Base-by-base conservation (phyloP, 805 yeast species). In the Barnettozyma siamensis region DNA sequence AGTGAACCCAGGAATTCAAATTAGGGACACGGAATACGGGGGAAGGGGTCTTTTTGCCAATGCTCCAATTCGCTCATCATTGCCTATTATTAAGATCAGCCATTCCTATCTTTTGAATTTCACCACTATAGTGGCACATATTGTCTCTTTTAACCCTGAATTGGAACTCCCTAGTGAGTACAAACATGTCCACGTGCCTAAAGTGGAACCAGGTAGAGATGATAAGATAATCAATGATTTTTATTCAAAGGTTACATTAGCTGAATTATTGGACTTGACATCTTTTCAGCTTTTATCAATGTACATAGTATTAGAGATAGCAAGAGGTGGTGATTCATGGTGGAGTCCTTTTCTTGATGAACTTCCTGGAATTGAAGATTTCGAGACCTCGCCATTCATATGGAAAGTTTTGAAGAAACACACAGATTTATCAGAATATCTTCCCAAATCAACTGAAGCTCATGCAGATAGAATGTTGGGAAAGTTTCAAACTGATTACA, bases 291-390 rank as follows among this genome's bases (percentile, higher is more conserved):
- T 83, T 30, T 49, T 81, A 7, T 51, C 76, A 0, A 50, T 82
- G 41, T 83, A 67, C 49, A 40, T 79, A 3, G 58, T 65, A 5
- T 52, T 75, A 13, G 85, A 79, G 48, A 48, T 41, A 2, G 53
- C 52, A 29, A 57, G 81, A 37, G 59, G 55, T 1, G 33, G 42
- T 1, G 46, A 46, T 3, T 76, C 83, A 1, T 78, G 69, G 53
- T 87, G 94, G 94, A 55, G 58, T 32, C 86, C 87, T 0, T 86
- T 86, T 56, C 58, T 86, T 10, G 69, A 72, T 27, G 72, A 77
- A 48, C 68, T 87, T 43, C 96, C 96, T 0, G 54, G 64, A 0
- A 44, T 65, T 12, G 55, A 62, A 0, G 88, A 82, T 32, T 73
- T 87, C 41, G 49, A 50, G 0, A 47, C 68, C 0, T 67, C 80